Conservation (phyloP, 108 stramenopile species). For the Seminavis robusta region DNA sequence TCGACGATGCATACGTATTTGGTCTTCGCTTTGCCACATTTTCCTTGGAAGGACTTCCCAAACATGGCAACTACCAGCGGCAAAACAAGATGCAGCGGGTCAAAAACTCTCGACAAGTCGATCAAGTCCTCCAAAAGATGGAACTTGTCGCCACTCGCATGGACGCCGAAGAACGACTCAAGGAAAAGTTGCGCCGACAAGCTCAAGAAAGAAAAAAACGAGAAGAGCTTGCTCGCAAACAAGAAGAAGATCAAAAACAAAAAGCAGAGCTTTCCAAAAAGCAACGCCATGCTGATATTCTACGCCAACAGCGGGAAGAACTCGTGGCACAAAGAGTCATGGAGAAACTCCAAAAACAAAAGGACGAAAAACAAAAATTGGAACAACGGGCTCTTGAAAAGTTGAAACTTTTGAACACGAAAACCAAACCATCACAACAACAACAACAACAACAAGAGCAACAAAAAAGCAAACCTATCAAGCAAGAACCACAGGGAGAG, state of each 20-base stretch:
- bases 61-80: conserved; percentile 45
- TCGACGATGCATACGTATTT: conserved; percentile 66
- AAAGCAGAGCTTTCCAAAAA: background rate
- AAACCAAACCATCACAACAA: too few relatives aligned
- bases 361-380: conserved; percentile 10
- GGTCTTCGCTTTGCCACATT: conserved; percentile 61
- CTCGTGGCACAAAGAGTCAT: conserved; percentile 9
- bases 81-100: background rate
- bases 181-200: too few relatives aligned
- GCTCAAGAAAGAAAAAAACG: too few relatives aligned
- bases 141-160: conserved; percentile 30
- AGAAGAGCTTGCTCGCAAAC: background rate
- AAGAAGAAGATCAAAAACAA: background rate
- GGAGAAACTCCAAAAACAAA: background rate
- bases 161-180: conserved; percentile 45
- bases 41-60: conserved; percentile 39
- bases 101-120: conserved; percentile 17
- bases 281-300: too few relatives aligned
- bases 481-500: too few relatives aligned
- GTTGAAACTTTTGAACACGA: too few relatives aligned
- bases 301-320: too few relatives aligned
- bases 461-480: too few relatives aligned
- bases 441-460: too few relatives aligned
- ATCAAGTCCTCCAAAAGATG: conserved; percentile 21
- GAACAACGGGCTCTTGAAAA: background rate